Evolutionary conservation across 805 yeast species (phyloP).

Genomic region (Metschnikowia gelsemii): DNA sequence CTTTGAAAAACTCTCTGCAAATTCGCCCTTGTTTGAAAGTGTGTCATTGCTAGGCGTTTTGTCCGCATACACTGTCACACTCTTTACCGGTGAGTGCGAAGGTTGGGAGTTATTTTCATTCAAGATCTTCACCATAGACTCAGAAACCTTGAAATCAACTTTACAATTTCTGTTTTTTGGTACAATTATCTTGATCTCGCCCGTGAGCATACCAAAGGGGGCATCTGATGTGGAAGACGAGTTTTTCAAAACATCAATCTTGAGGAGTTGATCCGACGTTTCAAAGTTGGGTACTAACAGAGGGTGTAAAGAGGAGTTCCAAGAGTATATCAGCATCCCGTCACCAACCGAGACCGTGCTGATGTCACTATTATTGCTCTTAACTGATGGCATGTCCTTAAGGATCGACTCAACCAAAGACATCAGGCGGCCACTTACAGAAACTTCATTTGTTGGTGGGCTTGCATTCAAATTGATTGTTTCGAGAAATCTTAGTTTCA

Average conservation of each 20-base stretch:
- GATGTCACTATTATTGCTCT: slow-evolving; percentile 29
- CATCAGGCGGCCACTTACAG: slow-evolving; percentile 52
- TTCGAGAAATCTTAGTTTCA: slow-evolving; percentile 73
- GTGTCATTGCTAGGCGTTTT: slow-evolving; percentile 14
- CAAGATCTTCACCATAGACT: slow-evolving; percentile 31
- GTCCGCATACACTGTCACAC: slow-evolving; percentile 52
- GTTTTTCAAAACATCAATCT: slow-evolving; percentile 51
- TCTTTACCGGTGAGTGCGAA: slow-evolving; percentile 57
- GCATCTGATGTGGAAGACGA: slow-evolving; percentile 43
- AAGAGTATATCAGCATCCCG: slow-evolving; percentile 56
- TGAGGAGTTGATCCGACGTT: slow-evolving; percentile 44
- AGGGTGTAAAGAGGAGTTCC: slow-evolving; percentile 51
- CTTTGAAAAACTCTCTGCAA: slow-evolving; percentile 28
- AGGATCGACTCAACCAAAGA: slow-evolving; percentile 46
- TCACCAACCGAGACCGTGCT: slow-evolving; percentile 38
- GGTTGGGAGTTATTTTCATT: slow-evolving; percentile 28
- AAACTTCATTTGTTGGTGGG: slow-evolving; percentile 36
- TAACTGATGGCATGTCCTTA: slow-evolving; percentile 63
- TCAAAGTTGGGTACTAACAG: slow-evolving; percentile 30
- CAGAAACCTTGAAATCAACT: slow-evolving; percentile 54
- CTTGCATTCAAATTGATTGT: slow-evolving; percentile 46
- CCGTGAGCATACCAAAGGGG: slow-evolving; percentile 65
- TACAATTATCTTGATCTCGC: slow-evolving; percentile 57
- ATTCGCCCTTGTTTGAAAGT: neutral
- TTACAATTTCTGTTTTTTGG: slow-evolving; percentile 65